A percentile compares a stretch with the other conserved stretches of the same genome.
Conservation (phyloP, 2,329 filamentous ascomycete genomes). For the Exophiala phaeomuriformis region DNA sequence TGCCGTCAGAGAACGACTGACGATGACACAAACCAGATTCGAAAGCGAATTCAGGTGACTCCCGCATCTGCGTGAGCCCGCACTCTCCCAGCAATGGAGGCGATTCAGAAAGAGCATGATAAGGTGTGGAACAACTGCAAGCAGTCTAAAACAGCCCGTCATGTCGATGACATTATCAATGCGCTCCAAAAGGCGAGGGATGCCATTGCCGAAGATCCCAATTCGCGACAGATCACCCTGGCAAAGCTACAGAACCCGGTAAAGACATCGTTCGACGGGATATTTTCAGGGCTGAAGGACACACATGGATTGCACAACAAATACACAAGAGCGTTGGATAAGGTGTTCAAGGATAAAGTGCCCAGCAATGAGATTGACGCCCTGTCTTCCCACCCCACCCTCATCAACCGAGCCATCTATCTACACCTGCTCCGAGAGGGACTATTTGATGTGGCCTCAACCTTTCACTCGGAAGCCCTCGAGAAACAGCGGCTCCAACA, state of each 20-base stretch:
- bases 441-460: conserved; percentile 79
- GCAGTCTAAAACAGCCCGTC: conserved; percentile 62
- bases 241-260: conserved; percentile 80
- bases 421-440: conserved; percentile 96
- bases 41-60: background rate
- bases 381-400: conserved; percentile 62
- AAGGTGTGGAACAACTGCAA: conserved; percentile 63
- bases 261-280: conserved; percentile 69
- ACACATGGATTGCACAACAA: conserved; percentile 74
- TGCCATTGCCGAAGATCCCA: conserved; percentile 64
- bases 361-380: conserved; percentile 74
- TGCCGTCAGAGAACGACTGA: background rate
- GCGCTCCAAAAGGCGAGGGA: conserved; percentile 66
- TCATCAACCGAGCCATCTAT: conserved; percentile 88
- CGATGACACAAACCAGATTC: background rate
- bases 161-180: conserved; percentile 78
- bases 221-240: conserved; percentile 64
- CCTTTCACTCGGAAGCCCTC: conserved; percentile 65
- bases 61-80: background rate
- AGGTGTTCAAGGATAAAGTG: conserved; percentile 62
- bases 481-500: conserved; percentile 27
- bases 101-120: conserved; percentile 66
- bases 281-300: conserved; percentile 74
- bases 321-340: conserved; percentile 79
- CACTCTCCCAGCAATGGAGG: conserved; percentile 46